phyloP scores from a whole-genome alignment of 2,329 filamentous ascomycete species.

The Ophiosphaerella herpotricha region DNA sequence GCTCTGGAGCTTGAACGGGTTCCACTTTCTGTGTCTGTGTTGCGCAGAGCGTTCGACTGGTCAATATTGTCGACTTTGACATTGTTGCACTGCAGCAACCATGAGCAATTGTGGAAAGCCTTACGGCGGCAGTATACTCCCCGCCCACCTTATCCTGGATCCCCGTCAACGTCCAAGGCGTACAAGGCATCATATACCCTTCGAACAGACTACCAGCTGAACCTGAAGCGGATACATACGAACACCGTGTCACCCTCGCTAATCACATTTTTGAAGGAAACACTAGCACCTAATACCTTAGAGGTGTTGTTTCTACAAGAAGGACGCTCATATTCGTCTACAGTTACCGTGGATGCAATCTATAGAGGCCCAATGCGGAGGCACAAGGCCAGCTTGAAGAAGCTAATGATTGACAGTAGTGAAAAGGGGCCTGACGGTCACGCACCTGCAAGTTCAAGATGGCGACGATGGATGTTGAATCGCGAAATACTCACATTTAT shows the following conservation, averaged over 20 bases:
- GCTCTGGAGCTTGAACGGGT: slow-evolving; percentile 76
- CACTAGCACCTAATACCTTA: slow-evolving; percentile 77
- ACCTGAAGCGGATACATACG: slow-evolving; percentile 74
- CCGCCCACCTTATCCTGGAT: slow-evolving; percentile 36
- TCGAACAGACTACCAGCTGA: slow-evolving; percentile 54
- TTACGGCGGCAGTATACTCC: slow-evolving; percentile 62
- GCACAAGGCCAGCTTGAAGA: slow-evolving; percentile 73
- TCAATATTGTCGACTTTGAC: slow-evolving; percentile 71
- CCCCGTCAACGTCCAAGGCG: slow-evolving; percentile 42
- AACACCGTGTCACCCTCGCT: slow-evolving; percentile 71
- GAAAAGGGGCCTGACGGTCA: slow-evolving; percentile 56
- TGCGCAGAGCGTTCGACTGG: slow-evolving; percentile 76
- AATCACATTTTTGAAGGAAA: slow-evolving; percentile 76
- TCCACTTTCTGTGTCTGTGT: slow-evolving; percentile 71
- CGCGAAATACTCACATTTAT: slow-evolving; percentile 73
- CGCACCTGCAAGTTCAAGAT: slow-evolving; percentile 51
- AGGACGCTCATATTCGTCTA: slow-evolving; percentile 57
- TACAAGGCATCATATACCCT: slow-evolving; percentile 47
- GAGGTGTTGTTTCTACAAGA: slow-evolving; percentile 80
- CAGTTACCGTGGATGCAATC: slow-evolving; percentile 70
- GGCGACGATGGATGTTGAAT: slow-evolving; percentile 72
- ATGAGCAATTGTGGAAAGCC: slow-evolving; percentile 76
- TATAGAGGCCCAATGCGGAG: slow-evolving; percentile 71
- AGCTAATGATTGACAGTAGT: slow-evolving; percentile 74
- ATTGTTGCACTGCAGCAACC: slow-evolving; percentile 72